Conservation (phyloP, 2,329 filamentous ascomycete genomes). For the Fusarium sp. region DNA sequence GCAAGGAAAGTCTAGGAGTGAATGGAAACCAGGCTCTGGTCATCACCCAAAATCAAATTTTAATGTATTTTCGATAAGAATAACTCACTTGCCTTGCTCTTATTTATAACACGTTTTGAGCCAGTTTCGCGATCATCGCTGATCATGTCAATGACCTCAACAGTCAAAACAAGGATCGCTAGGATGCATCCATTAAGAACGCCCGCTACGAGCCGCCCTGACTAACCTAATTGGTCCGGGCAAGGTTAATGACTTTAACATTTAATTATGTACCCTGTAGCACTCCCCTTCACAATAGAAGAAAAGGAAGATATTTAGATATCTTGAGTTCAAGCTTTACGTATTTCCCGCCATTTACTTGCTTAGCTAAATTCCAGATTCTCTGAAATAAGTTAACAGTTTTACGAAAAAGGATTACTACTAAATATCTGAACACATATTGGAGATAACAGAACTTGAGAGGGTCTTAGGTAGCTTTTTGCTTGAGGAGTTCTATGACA, state of each 20-base stretch:
- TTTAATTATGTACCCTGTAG: constrained; percentile 23
- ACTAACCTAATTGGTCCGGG: constrained; percentile 16
- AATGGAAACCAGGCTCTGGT: constrained; percentile 1
- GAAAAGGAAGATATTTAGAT: background rate
- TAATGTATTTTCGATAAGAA: background rate
- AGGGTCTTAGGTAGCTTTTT: no score
- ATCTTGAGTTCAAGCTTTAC: no score
- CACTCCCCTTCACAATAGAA: background rate
- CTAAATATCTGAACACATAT: no score
- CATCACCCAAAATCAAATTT: constrained; percentile 8
- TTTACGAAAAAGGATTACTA: no score
- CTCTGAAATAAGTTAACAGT: no score
- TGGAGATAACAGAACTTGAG: no score
- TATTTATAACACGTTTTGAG: background rate
- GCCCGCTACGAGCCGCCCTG: background rate
- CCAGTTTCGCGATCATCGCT: constrained; percentile 5
- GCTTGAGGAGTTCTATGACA: no score
- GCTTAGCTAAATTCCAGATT: no score
- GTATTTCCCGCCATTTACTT: no score
- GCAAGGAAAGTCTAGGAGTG: background rate
- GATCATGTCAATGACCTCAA: constrained; percentile 41
- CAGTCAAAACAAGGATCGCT: constrained; percentile 38
- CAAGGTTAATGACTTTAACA: background rate
- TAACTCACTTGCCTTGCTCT: background rate
- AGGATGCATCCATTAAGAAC: constrained; percentile 5